Conservation (phyloP, 108 stramenopile genomes). For the Mediolabrus comicus region DNA sequence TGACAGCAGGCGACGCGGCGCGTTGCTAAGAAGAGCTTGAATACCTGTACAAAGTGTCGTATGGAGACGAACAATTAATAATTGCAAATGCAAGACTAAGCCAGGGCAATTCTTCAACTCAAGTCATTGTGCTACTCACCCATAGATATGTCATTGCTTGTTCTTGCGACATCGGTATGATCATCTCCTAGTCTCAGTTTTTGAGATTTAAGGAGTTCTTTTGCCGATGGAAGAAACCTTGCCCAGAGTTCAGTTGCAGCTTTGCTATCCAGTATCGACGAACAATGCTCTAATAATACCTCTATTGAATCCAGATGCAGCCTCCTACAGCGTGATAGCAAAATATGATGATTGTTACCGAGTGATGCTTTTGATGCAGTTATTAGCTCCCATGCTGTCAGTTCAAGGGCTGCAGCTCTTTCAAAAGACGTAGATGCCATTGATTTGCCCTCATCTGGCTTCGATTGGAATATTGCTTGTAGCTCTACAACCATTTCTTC, state of each 20-base stretch:
- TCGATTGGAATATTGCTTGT: constrained; percentile 4
- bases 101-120: neutral
- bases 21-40: constrained; percentile 54
- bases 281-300: constrained; percentile 20
- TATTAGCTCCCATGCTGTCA: constrained; percentile 56
- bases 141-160: constrained; percentile 38
- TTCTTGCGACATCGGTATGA: constrained; percentile 44
- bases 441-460: constrained; percentile 1
- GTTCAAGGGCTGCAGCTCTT: constrained; percentile 59
- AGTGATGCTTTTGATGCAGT: constrained; percentile 50
- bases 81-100: neutral
- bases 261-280: constrained; percentile 1
- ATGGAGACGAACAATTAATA: neutral
- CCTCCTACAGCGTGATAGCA: constrained; percentile 58
- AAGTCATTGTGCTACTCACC: no score
- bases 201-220: constrained; percentile 28
- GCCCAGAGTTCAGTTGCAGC: constrained; percentile 41
- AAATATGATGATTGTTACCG: constrained; percentile 54
- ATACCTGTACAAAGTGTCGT: no score
- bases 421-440: constrained; percentile 31
- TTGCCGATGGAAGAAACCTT: constrained; percentile 46
- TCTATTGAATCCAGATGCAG: constrained; percentile 69
- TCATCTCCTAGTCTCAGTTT: constrained; percentile 19
- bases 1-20: constrained; percentile 50
- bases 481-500: constrained; percentile 58